These are phyloP conservation scores for Mollisia scopiformis DNA, from an alignment of 2,329 filamentous ascomycete species.

Conservation along the genomic window DNA sequence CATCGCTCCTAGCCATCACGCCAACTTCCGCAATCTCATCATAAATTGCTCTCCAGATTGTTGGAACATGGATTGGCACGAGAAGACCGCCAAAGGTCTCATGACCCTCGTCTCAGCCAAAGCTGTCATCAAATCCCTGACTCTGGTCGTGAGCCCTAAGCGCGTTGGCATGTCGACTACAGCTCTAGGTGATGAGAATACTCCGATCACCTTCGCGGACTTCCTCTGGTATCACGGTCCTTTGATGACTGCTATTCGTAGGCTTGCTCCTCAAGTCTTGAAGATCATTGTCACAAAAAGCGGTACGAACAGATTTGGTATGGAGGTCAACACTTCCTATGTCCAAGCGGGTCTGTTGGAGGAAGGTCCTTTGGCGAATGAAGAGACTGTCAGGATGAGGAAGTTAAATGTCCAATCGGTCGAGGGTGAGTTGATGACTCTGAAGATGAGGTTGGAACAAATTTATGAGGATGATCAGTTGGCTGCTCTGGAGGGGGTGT, in stretches of 20 bases:
- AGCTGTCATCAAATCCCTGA: slow-evolving; percentile 24
- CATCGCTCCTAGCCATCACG: slow-evolving; percentile 16
- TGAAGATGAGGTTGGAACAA: slow-evolving; percentile 28
- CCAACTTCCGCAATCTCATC: slow-evolving; percentile 24
- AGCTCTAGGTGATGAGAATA: slow-evolving; percentile 15
- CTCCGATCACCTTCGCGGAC: slow-evolving; percentile 27
- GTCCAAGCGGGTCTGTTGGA: neutral
- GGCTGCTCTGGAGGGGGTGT: slow-evolving; percentile 12
- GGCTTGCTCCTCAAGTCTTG: slow-evolving; percentile 25
- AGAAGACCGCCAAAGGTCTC: slow-evolving; percentile 22
- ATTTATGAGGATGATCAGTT: slow-evolving; percentile 23
- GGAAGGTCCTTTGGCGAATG: slow-evolving; percentile 4
- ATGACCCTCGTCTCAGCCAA: slow-evolving; percentile 19
- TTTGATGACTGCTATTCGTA: slow-evolving; percentile 25
- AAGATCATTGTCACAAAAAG: slow-evolving; percentile 30
- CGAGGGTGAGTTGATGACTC: slow-evolving; percentile 16
- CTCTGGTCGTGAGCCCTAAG: slow-evolving; percentile 25
- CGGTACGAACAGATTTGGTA: slow-evolving; percentile 10
- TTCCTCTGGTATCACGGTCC: slow-evolving; percentile 24
- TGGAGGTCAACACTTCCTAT: slow-evolving; percentile 20
- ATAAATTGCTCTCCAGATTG: slow-evolving; percentile 24
- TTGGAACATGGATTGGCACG: slow-evolving; percentile 24
- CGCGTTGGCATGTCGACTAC: slow-evolving; percentile 17
- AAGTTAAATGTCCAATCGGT: slow-evolving; percentile 1
- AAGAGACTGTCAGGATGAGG: slow-evolving; percentile 9